phyloP scores from a whole-genome alignment of 2,329 filamentous ascomycete genomes.

The Drechmeria coniospora region DNA sequence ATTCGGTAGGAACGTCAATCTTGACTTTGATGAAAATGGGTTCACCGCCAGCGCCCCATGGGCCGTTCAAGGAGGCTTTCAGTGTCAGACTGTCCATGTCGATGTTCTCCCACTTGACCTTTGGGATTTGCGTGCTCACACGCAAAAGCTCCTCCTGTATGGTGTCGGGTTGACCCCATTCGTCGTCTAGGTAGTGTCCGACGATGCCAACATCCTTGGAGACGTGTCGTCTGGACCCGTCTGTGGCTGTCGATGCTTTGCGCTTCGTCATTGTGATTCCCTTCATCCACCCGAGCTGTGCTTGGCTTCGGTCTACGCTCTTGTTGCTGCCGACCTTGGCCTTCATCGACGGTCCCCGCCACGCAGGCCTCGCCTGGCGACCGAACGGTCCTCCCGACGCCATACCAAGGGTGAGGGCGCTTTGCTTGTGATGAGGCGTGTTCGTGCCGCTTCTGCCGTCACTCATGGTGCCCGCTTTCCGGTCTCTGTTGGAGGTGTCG shows the following conservation, averaged over 20 bases:
- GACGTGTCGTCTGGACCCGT: conserved; percentile 25
- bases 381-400: conserved; percentile 16
- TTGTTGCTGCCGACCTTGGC: conserved; percentile 29
- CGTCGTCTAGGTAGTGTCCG: conserved; percentile 35
- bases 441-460: conserved; percentile 35
- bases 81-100: conserved; percentile 45
- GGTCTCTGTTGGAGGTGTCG: conserved; percentile 39
- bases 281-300: conserved; percentile 55
- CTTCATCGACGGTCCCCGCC: conserved; percentile 45
- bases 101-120: conserved; percentile 48
- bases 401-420: conserved; percentile 27
- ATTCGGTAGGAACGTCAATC: conserved; percentile 42
- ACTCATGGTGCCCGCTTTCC: conserved; percentile 45
- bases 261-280: conserved; percentile 48
- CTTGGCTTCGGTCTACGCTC: conserved; percentile 29
- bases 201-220: conserved; percentile 38
- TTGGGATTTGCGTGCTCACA: conserved; percentile 44
- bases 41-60: conserved; percentile 42
- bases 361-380: conserved; percentile 22
- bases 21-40: conserved; percentile 47
- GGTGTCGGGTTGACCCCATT: conserved; percentile 46
- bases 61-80: conserved; percentile 46
- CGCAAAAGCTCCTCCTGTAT: conserved; percentile 51
- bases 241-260: conserved; percentile 26
- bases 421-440: conserved; percentile 25